Evolutionary conservation across 2,329 filamentous ascomycete genomes (phyloP), one percentile per base, ranked within the genome.

Genomic region (Pseudogymnoascus sp.): DNA sequence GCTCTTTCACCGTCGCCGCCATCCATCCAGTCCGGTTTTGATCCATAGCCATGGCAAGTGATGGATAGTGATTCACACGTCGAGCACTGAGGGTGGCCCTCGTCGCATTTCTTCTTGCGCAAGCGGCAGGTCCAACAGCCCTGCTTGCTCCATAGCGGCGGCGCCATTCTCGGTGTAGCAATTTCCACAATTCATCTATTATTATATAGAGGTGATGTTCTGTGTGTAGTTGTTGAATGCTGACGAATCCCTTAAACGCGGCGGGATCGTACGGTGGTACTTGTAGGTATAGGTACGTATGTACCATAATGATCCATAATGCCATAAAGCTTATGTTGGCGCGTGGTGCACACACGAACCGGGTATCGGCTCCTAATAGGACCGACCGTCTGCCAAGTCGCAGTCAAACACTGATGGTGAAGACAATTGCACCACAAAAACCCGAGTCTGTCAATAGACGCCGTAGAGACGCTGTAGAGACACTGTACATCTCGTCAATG

Each of bases 101-200:
- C 84, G 70, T 87, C 84, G 75, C 84, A 87, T 79, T 87, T 87
- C 77, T 87, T 87, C 65, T 84, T 79, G 69, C 84, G 77, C 67
- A 87, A 73, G 71, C 84, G 79, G 78, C 84, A 87, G 59, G 84
- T 87, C 73, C 86, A 87, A 81, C 84, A 88, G 65, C 82, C 85
- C 61, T 62, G 59, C 58, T 70, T 70, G 59, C 64, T 68, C 30
- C 68, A 66, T 58, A 70, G 64, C 7, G 67, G 62, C 4, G 62
- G 64, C 35, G 55, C 65, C 68, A 70, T 63, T 62, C 14, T 22
- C 7, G 19, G 36, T 41, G 12, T 16, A 16, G 25, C 7, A 52
- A 16, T 30, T 52, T 52, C 9, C 45, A 52, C 45, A 30, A 25
- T 5, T n/a, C 23, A 16, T 41, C 19, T 41, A 19, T 39, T 42